Base-by-base conservation (phyloP, 2,329 filamentous ascomycete species). In the Epicoccum nigrum region DNA sequence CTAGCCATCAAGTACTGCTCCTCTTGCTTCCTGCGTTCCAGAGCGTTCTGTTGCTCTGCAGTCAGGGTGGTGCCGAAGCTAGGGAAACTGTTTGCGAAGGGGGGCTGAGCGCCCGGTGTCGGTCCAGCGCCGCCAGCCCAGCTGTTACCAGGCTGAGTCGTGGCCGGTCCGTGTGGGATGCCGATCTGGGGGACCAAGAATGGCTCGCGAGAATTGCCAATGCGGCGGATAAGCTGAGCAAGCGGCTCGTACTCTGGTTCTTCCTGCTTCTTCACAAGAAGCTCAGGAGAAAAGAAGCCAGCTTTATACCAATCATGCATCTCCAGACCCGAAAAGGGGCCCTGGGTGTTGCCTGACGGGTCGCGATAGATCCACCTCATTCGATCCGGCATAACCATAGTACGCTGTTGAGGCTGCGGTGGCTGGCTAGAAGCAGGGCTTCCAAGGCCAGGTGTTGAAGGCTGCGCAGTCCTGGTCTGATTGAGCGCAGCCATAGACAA, bases 291-390 rank as follows among this genome's bases (percentile, higher is more conserved):
- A 75, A 99, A 99, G 77, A 97, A 99, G 37, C 93, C 92, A 30
- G 92, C 93, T 73, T 97, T 97, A 77, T 97, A 99, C 94, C 94
- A 99, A 65, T 99, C 95, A 63, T 99, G 95, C 94, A 99, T 99
- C 74, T 99, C 94, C 41, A 99, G 78, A 1, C 94, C 94, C 31
- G 92, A 97, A 76, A 94, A 99, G 0, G 94, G 94, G 0, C 94
- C 94, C 70, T 99, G 94, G 5, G 91, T 87, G 56, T 90, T 88
- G 17, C 92, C 92, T 69, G 96, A 90, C 4, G 94, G 94, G 70
- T 99, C 94, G 44, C 95, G 86, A 70, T 99, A 99, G 15, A 97
- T 93, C 94, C 94, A 99, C 64, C 93, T 84, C 92, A 99, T 99
- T 12, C 95, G 84, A 72, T 99, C 94, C 2, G 94, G 94, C 94